Evolutionary conservation across 2,329 filamentous ascomycete genomes (phyloP).

Genomic region (Exophiala xenobiotica): DNA sequence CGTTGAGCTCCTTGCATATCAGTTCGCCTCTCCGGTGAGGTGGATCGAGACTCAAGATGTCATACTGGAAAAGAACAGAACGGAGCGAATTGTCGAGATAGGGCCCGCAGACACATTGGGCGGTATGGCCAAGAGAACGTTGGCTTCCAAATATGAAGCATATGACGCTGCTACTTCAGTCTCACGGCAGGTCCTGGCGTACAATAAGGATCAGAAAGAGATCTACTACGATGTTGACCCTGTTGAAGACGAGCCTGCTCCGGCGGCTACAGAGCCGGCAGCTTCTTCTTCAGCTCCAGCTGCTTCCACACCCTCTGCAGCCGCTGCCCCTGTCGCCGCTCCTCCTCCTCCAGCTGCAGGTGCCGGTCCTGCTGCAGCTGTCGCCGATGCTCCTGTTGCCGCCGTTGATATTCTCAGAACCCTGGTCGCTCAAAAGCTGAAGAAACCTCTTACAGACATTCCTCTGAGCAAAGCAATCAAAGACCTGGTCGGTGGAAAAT

Average conservation of each 20-base stretch:
- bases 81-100: constrained; percentile 96
- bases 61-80: constrained; percentile 91
- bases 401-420: constrained; percentile 87
- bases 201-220: constrained; percentile 98
- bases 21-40: constrained; percentile 97
- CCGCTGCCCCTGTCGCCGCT: constrained; percentile 54
- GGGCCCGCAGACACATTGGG: constrained; percentile 95
- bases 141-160: constrained; percentile 96
- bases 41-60: constrained; percentile 99
- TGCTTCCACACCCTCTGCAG: constrained; percentile 54
- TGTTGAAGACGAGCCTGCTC: constrained; percentile 80
- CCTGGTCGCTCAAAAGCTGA: constrained; percentile 93
- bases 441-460: constrained; percentile 86
- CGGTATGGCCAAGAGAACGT: constrained; percentile 93
- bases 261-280: constrained; percentile 43
- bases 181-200: constrained; percentile 96
- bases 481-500: constrained; percentile 96
- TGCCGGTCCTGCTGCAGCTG: constrained; percentile 80
- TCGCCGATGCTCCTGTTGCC: constrained; percentile 81
- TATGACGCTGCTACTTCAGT: constrained; percentile 97
- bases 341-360: constrained; percentile 62
- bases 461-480: constrained; percentile 97
- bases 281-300: constrained; percentile 43
- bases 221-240: constrained; percentile 99
- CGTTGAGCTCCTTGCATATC: constrained; percentile 97